These are phyloP conservation scores for Aspergillus diversus DNA, from an alignment of 495 filamentous ascomycete species.

Conservation along the genomic window DNA sequence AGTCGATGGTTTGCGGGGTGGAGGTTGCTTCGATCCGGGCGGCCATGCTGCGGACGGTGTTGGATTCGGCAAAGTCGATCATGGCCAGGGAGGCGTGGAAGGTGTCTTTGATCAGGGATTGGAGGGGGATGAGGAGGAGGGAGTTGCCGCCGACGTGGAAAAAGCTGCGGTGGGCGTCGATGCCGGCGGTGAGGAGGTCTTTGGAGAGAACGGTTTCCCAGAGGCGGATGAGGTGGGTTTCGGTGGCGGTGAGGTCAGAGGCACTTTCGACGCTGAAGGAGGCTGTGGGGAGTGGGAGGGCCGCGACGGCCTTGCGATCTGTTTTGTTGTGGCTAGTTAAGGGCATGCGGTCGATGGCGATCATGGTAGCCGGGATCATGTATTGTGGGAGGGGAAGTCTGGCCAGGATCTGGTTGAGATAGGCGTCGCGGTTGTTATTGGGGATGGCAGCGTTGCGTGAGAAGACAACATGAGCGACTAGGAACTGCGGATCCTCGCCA, in stretches of 20 bases:
- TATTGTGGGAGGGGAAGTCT: not conserved
- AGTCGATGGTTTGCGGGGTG: no score
- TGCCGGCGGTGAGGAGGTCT: not conserved
- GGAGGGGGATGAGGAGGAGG: slow-evolving; percentile 36
- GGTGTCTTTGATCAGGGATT: slow-evolving; percentile 27
- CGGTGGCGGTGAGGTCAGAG: not conserved
- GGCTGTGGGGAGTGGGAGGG: no score
- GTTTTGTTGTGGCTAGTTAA: not conserved
- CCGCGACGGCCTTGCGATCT: slow-evolving; percentile 1
- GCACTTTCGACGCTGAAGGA: not conserved
- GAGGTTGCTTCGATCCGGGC: not conserved
- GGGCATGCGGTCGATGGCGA: not conserved
- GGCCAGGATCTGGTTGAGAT: not conserved
- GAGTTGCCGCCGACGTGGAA: slow-evolving; percentile 47
- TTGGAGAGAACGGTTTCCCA: slow-evolving; percentile 35
- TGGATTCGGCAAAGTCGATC: no score
- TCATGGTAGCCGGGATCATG: slow-evolving; percentile 2
- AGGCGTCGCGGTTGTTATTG: not conserved
- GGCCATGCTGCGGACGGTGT: no score
- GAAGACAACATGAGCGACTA: slow-evolving; percentile 41
- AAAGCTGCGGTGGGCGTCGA: slow-evolving; percentile 35
- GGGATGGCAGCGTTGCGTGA: not conserved
- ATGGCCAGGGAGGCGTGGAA: slow-evolving; percentile 11
- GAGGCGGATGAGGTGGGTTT: slow-evolving; percentile 15
- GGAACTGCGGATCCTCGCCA: slow-evolving; percentile 14